Conservation (phyloP, 495 filamentous ascomycete genomes). For the Daldinia loculata region DNA sequence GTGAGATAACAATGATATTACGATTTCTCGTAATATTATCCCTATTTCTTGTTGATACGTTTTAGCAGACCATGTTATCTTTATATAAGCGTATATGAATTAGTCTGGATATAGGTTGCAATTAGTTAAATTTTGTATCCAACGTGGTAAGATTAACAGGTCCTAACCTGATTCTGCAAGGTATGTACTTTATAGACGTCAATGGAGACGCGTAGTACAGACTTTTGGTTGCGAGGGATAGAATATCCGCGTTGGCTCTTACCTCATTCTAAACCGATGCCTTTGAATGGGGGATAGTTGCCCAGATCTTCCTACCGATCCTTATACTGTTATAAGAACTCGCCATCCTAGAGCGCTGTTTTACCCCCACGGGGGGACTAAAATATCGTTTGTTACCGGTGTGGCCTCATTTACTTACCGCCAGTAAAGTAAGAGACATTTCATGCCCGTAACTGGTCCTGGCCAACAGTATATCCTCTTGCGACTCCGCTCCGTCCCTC, state of each 20-base stretch:
- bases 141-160: neutral
- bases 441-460: constrained; percentile 47
- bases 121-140: neutral
- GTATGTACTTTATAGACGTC: neutral
- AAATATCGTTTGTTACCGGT: neutral
- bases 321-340: neutral
- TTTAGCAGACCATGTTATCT: too few species aligned
- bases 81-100: too few species aligned
- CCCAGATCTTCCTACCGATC: neutral
- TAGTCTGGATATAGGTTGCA: neutral
- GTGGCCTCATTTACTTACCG: too few species aligned
- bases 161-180: neutral
- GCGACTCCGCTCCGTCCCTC: constrained; percentile 90
- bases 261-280: neutral
- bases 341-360: neutral
- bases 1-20: neutral
- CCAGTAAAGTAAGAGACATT: neutral
- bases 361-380: neutral
- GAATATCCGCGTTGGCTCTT: neutral
- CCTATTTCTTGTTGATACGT: too few species aligned
- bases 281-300: neutral
- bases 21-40: neutral
- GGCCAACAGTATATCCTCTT: constrained; percentile 85
- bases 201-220: neutral
- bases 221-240: neutral